Conservation (phyloP, 2,329 filamentous ascomycete species). For the Cladophialophora yegresii region DNA sequence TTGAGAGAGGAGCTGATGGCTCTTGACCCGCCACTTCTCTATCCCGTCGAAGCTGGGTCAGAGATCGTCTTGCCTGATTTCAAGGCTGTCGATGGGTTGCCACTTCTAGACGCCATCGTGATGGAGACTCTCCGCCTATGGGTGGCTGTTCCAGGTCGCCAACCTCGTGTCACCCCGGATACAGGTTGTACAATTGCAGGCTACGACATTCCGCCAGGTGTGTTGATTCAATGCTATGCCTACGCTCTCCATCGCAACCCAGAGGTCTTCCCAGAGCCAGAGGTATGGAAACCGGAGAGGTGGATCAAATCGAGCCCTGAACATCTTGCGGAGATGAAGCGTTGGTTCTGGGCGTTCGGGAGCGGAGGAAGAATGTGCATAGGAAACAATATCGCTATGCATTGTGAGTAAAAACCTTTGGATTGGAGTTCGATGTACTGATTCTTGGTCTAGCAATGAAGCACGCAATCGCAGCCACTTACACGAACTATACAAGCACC, state of each 20-base stretch:
- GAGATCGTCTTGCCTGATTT: slow-evolving; percentile 31
- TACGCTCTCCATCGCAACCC: slow-evolving; percentile 55
- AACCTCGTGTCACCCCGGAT: slow-evolving; percentile 53
- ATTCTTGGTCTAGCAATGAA: slow-evolving; percentile 64
- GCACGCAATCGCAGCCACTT: slow-evolving; percentile 67
- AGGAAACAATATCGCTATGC: slow-evolving; percentile 50
- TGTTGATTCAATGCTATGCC: slow-evolving; percentile 49
- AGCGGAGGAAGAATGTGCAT: slow-evolving; percentile 52
- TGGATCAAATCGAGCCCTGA: slow-evolving; percentile 47
- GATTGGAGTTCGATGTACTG: too few species aligned
- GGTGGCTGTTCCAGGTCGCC: slow-evolving; percentile 61
- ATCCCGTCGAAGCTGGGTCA: background rate
- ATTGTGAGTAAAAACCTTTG: slow-evolving; percentile 41
- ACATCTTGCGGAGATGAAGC: slow-evolving; percentile 43
- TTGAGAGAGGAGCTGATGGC: slow-evolving; percentile 40
- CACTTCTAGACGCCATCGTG: slow-evolving; percentile 59
- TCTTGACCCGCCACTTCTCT: slow-evolving; percentile 33
- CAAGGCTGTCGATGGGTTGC: slow-evolving; percentile 50
- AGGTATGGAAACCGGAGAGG: slow-evolving; percentile 50
- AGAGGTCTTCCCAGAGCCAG: slow-evolving; percentile 51
- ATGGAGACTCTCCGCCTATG: slow-evolving; percentile 63
- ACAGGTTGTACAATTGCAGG: slow-evolving; percentile 43
- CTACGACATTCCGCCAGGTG: slow-evolving; percentile 47
- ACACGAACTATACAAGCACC: slow-evolving; percentile 63
- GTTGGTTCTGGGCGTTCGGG: slow-evolving; percentile 54